Percentiles rank a stretch among this genome's conserved stretches.
Evolutionary conservation across 225 moss, liverwort and hornwort genomes (phyloP).

Genomic region (Neckera pumila): DNA sequence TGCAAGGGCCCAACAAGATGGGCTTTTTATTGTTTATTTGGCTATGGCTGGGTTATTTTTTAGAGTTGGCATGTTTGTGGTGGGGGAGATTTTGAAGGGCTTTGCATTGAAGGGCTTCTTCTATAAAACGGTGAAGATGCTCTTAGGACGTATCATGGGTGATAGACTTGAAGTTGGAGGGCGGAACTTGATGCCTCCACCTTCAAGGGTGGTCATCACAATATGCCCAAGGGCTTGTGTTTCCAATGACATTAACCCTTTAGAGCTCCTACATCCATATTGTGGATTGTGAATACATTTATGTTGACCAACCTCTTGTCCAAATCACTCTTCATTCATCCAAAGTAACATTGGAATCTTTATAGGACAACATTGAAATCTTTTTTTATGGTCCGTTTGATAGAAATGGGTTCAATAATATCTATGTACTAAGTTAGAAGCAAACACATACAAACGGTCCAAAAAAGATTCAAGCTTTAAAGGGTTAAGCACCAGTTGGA

Average conservation of each 20-base stretch:
- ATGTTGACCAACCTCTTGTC: not conserved
- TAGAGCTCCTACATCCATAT: not conserved
- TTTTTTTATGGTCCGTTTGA: not conserved
- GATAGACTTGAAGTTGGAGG: not conserved
- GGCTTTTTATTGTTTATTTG: not conserved
- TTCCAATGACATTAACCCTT: accelerated
- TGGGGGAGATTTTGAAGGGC: not conserved
- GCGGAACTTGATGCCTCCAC: accelerated
- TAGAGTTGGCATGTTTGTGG: accelerated
- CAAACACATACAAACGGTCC: not conserved
- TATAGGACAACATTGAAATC: not conserved
- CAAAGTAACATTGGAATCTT: not conserved
- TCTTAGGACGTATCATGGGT: accelerated
- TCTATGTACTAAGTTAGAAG: not conserved
- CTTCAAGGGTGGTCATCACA: accelerated
- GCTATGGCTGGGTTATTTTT: accelerated
- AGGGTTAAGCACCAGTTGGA: accelerated
- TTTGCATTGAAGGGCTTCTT: accelerated
- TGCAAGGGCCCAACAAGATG: accelerated
- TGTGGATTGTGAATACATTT: accelerated
- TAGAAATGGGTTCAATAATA: not conserved
- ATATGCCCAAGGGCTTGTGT: accelerated
- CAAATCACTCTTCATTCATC: not conserved
- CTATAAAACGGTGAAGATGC: accelerated
- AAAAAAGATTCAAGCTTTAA: not conserved